Evolutionary conservation across 75 land plant genomes (phyloP), one percentile per base, ranked within the genome.

Genomic region (Cunninghamia lanceolata): DNA sequence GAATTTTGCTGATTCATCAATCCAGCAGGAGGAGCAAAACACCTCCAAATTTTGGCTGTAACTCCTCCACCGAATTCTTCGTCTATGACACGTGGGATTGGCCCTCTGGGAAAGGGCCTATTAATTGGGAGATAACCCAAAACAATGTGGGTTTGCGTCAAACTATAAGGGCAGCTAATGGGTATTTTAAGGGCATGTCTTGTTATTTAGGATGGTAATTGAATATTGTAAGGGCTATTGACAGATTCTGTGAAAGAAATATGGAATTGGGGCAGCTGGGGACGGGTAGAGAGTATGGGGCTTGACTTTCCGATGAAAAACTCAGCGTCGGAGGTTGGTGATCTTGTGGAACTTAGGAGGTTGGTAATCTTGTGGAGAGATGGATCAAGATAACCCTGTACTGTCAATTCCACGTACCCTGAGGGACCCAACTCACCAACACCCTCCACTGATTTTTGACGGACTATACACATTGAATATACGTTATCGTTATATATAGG

Each of bases 1-100:
- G 42, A 40, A 10, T 28, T 11, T 80, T 80, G 82, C 82, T 80
- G 28, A 42, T 80, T 80, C 82, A 80, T 80, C 82, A 43, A 43
- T 80, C 46, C 82, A n/a, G 50, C 34, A n/a, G 28, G 82, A 80
- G 45, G 50, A 80, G 45, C 45, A 10, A 79, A 43, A 25, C 82
- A 42, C 32, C 13, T 42, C 14, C 82, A 42, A 43, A 80, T 17
- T 77, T 32, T 71, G 36, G 75, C 47, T 42, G 30, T 40, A 42
- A 45, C 50, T n/a, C 45, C 32, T 80, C 50, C 50, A 42, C 82
- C 47, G 82, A 80, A 80, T 42, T 45, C 47, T 45, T 43, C 40
- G 79, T 36, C 8, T 9, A 21, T 2, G 82, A 25, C 82, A 80
- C 82, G 82, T 80, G 50, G 50, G 47, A 80, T 74, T 74, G 16